Conservation (phyloP, 176 grass and related monocot genomes). For the Zea luxurians region DNA sequence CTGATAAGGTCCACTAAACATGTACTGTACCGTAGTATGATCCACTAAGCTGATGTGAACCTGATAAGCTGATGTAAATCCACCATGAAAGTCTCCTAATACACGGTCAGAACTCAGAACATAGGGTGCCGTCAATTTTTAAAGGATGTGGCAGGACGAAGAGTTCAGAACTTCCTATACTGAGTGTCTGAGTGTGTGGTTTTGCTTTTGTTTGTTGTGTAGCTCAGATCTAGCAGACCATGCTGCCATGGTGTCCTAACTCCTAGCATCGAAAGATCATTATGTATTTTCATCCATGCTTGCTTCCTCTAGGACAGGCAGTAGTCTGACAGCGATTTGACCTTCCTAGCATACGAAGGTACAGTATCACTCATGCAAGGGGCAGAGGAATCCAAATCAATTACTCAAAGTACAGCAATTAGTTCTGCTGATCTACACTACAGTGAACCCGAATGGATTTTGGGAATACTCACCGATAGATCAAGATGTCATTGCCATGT, state of each 20-base stretch:
- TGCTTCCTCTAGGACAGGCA: background rate
- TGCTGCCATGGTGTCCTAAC: constrained; percentile 1
- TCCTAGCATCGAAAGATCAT: constrained; percentile 12
- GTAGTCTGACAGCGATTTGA: background rate
- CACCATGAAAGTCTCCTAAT: background rate
- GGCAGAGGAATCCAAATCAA: background rate
- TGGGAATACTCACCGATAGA: constrained; percentile 56
- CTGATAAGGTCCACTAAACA: constrained; percentile 23
- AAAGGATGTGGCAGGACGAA: too few relatives aligned
- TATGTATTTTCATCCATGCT: constrained; percentile 11
- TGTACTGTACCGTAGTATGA: background rate
- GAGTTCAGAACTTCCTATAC: too few relatives aligned
- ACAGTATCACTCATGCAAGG: background rate
- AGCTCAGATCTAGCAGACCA: constrained; percentile 18
- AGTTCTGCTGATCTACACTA: background rate
- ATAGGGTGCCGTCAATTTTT: background rate
- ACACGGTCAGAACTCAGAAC: background rate
- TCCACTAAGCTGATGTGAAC: too few relatives aligned
- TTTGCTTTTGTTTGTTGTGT: background rate
- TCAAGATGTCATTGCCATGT: constrained; percentile 50
- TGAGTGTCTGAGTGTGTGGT: background rate
- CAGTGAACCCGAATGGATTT: background rate
- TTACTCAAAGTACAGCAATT: background rate
- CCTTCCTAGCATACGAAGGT: constrained; percentile 14
- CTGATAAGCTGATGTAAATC: too few relatives aligned